Conservation (phyloP, 257 asterid genomes). For the Solanum arcanum region DNA sequence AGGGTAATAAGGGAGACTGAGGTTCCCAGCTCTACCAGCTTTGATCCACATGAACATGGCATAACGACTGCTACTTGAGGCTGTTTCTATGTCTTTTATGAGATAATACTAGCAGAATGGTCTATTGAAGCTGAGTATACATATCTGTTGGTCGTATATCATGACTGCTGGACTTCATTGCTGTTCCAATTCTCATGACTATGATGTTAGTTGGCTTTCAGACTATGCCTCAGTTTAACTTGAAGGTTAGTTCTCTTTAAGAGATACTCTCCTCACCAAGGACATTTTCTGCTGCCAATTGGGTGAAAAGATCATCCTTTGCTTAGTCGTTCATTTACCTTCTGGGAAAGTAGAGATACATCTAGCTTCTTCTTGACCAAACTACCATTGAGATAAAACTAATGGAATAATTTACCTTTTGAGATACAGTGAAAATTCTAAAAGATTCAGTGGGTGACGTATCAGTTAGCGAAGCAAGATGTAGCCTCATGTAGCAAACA, state of each 20-base stretch:
- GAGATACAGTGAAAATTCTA: background rate
- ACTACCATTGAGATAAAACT: background rate
- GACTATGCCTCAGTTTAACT: background rate
- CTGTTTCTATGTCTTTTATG: constrained; percentile 1
- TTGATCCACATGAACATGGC: constrained; percentile 38
- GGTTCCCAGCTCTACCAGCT: constrained; percentile 41
- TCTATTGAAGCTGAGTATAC: constrained; percentile 13
- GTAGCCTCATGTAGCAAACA: background rate
- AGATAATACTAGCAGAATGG: constrained; percentile 11
- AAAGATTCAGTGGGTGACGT: background rate
- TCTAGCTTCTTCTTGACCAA: background rate
- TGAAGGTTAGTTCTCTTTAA: background rate
- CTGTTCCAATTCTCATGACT: background rate
- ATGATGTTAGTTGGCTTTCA: background rate
- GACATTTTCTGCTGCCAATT: background rate
- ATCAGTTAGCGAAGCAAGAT: background rate
- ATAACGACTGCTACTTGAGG: constrained; percentile 35
- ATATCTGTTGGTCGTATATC: background rate
- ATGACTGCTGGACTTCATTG: background rate
- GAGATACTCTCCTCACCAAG: background rate
- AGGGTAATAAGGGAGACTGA: constrained; percentile 82
- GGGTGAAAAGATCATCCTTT: background rate
- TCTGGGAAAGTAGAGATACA: background rate
- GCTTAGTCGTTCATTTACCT: background rate
- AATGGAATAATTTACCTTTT: background rate